Evolutionary conservation across 1,284 basidiomycete species (phyloP).

Genomic region (Rhizoctonia solani): DNA sequence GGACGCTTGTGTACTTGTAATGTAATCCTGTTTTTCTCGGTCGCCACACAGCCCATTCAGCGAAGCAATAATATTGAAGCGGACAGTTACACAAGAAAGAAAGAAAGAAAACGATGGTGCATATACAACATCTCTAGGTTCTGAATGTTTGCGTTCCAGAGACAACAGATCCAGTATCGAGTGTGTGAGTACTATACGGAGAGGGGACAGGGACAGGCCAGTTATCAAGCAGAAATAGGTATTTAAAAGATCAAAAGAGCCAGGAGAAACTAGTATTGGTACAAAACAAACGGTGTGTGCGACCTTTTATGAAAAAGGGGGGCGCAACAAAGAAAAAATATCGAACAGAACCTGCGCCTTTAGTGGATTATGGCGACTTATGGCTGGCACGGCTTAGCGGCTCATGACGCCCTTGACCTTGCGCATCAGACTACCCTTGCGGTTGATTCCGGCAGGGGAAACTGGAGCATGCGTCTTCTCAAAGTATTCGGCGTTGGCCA

Average conservation of each 20-base stretch:
- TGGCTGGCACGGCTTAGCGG: slow-evolving; percentile 2
- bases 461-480: background rate
- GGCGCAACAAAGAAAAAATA: slow-evolving; percentile 2
- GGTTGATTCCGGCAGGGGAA: slow-evolving; percentile 5
- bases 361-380: background rate
- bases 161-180: background rate
- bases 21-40: background rate
- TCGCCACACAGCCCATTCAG: background rate
- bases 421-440: slow-evolving; percentile 34
- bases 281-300: slow-evolving; percentile 7
- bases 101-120: background rate
- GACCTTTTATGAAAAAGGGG: slow-evolving; percentile 2
- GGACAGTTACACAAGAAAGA: background rate
- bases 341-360: too few relatives aligned
- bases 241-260: slow-evolving; percentile 5
- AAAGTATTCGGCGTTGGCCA: slow-evolving; percentile 34
- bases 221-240: background rate
- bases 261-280: background rate
- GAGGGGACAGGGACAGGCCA: background rate
- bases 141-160: background rate
- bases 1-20: background rate
- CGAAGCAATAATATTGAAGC: slow-evolving; percentile 30
- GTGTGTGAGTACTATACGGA: background rate
- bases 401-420: slow-evolving; percentile 36
- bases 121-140: slow-evolving; percentile 32